Conservation (phyloP, 2,329 filamentous ascomycete species). For the Aspergillus calidoustus region DNA sequence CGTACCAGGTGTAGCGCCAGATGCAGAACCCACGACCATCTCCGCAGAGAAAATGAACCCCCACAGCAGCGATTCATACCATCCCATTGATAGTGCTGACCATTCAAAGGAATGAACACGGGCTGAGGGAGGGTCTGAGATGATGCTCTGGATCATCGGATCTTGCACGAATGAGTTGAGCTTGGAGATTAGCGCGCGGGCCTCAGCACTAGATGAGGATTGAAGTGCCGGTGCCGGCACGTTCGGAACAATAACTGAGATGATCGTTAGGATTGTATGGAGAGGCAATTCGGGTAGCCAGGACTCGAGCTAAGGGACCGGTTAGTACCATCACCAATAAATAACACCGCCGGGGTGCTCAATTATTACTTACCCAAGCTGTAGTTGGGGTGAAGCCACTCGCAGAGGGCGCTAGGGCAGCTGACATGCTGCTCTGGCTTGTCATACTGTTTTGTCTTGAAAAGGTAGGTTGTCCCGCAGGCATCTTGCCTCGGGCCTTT, state of each 20-base stretch:
- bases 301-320: slow-evolving; percentile 69
- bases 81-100: slow-evolving; percentile 86
- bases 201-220: slow-evolving; percentile 43
- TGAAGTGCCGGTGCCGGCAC: slow-evolving; percentile 54
- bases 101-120: slow-evolving; percentile 91
- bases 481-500: slow-evolving; percentile 95
- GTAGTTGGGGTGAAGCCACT: slow-evolving; percentile 75
- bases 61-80: slow-evolving; percentile 96
- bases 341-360: background rate
- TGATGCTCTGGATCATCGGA: slow-evolving; percentile 68
- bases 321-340: slow-evolving; percentile 21
- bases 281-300: slow-evolving; percentile 93
- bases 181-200: slow-evolving; percentile 48
- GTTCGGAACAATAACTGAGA: slow-evolving; percentile 62
- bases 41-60: slow-evolving; percentile 89
- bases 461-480: slow-evolving; percentile 78
- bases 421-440: slow-evolving; percentile 71
- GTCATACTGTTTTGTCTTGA: slow-evolving; percentile 89
- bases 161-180: slow-evolving; percentile 51
- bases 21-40: slow-evolving; percentile 65
- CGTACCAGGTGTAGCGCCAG: slow-evolving; percentile 70
- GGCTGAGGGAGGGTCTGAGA: slow-evolving; percentile 70
- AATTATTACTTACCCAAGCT: slow-evolving; percentile 63
- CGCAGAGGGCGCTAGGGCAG: slow-evolving; percentile 58
- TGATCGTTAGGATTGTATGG: slow-evolving; percentile 80